These are phyloP conservation scores for Stromatinia cepivora DNA, from an alignment of 2,329 filamentous ascomycete genomes.

Conservation along the genomic window DNA sequence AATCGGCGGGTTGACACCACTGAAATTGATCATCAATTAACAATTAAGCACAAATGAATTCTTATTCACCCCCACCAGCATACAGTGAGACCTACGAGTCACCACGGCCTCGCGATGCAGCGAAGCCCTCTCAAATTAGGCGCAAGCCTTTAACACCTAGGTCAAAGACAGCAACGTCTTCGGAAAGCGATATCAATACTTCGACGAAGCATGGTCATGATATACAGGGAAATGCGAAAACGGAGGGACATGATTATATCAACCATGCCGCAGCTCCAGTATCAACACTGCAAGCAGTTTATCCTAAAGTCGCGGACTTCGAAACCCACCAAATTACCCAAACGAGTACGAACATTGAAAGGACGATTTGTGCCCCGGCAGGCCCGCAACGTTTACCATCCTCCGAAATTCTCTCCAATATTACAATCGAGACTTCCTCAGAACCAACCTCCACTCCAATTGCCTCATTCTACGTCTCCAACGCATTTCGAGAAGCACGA, in stretches of 20 bases:
- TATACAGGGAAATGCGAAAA: background rate
- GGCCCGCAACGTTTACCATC: background rate
- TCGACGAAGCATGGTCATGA: background rate
- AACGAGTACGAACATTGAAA: background rate
- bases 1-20: background rate
- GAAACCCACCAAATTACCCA: background rate
- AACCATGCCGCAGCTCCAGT: background rate
- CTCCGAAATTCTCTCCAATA: background rate
- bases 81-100: conserved; percentile 14
- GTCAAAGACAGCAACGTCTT: background rate
- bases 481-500: conserved; percentile 52
- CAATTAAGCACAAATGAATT: conserved; percentile 11
- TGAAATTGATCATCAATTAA: background rate
- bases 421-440: background rate
- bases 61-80: conserved; percentile 12
- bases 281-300: background rate
- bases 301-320: no score
- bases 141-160: conserved; percentile 11
- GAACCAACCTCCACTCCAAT: conserved; percentile 1
- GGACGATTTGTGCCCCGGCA: background rate
- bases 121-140: conserved; percentile 5
- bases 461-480: conserved; percentile 29
- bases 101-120: background rate
- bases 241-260: background rate
- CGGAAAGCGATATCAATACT: background rate